Conservation (phyloP, 164 flowering plant species). For the Magnolia sinica region DNA sequence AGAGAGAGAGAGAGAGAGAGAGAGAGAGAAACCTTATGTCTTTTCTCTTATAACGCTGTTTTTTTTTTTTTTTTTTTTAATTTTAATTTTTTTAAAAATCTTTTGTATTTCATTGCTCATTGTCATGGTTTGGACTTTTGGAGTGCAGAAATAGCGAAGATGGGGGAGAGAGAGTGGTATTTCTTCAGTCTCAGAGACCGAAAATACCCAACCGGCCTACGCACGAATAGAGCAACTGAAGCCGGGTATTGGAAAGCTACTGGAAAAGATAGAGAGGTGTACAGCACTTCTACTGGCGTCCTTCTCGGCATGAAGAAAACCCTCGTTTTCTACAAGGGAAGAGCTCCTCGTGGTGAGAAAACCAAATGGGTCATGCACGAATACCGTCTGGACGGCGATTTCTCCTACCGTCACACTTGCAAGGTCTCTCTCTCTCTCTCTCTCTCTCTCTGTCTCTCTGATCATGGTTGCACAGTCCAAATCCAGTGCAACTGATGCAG, state of each 20-base stretch:
- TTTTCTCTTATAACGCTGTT: no score
- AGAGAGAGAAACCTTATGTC: no score
- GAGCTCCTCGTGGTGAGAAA: slow-evolving; percentile 75
- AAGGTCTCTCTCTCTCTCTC: slow-evolving; percentile 37
- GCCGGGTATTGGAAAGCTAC: slow-evolving; percentile 95
- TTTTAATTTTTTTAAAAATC: no score
- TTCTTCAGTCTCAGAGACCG: slow-evolving; percentile 74
- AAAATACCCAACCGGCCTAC: slow-evolving; percentile 75
- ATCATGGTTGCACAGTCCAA: no score
- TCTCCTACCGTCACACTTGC: slow-evolving; percentile 55
- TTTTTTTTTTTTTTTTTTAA: no score
- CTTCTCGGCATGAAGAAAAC: slow-evolving; percentile 85
- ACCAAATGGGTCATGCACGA: slow-evolving; percentile 93
- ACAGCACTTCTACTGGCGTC: slow-evolving; percentile 35
- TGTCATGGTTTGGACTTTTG: not conserved
- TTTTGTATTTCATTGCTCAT: no score
- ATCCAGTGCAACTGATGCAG: no score
- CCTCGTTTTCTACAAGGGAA: slow-evolving; percentile 76
- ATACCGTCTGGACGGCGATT: slow-evolving; percentile 72
- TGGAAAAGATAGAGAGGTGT: slow-evolving; percentile 69
- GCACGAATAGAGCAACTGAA: slow-evolving; percentile 78
- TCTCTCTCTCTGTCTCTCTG: no score
- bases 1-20: not conserved
- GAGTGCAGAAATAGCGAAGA: slow-evolving; percentile 55
- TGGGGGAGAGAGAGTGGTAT: slow-evolving; percentile 88